phyloP scores from a whole-genome alignment of 179 eudicot species.

The Patellifolia procumbens region DNA sequence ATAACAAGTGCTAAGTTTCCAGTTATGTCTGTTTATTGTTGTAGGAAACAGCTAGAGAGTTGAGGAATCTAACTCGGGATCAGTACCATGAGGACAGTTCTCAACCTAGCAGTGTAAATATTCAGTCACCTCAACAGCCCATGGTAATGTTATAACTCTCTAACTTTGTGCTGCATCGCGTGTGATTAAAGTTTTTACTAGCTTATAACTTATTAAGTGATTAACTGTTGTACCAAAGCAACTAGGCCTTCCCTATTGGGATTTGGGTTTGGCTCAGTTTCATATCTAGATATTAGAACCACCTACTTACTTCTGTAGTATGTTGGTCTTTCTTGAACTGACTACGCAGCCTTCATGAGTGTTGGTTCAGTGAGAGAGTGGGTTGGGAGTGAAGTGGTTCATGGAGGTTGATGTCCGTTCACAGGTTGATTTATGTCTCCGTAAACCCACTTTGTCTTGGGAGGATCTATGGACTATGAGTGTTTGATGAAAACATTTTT shows the following conservation, averaged over 20 bases:
- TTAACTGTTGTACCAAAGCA: neutral
- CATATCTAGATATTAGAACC: neutral
- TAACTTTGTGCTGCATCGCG: neutral
- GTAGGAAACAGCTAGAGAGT: conserved; percentile 54
- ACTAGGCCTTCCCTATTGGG: neutral
- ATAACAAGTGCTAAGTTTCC: neutral
- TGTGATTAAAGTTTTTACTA: neutral
- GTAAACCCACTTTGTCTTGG: neutral
- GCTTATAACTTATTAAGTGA: neutral
- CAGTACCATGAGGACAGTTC: conserved; percentile 36
- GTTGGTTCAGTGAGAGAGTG: neutral
- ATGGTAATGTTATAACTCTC: conserved; percentile 31
- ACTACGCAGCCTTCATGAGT: neutral
- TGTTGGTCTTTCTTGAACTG: neutral
- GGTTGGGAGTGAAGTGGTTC: neutral
- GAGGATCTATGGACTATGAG: neutral
- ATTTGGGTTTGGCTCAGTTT: neutral
- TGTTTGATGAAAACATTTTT: neutral
- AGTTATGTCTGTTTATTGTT: conserved; percentile 4
- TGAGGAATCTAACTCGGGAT: conserved; percentile 42
- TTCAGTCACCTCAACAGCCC: conserved; percentile 39
- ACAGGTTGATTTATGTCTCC: neutral
- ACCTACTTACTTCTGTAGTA: neutral
- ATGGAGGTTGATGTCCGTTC: neutral
- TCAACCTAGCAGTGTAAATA: conserved; percentile 31